Evolutionary conservation across 305 asterid genomes (phyloP).

Genomic region (Fraxinus latifolia): DNA sequence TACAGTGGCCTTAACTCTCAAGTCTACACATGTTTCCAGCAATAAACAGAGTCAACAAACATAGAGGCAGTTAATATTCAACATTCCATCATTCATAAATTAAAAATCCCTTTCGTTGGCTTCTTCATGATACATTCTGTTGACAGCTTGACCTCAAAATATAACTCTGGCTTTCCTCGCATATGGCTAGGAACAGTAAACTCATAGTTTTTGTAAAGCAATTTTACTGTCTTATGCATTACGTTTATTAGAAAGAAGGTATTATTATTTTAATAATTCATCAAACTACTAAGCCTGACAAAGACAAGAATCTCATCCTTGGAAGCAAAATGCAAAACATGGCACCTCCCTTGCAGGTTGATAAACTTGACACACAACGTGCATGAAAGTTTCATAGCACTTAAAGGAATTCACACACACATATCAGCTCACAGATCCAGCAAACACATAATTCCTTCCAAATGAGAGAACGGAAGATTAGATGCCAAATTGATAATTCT

Average conservation of each 20-base stretch:
- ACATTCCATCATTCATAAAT: not conserved
- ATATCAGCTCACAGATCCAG: slow-evolving; percentile 18
- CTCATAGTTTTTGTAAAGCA: slow-evolving; percentile 15
- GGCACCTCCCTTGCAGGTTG: slow-evolving; percentile 16
- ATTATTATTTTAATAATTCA: slow-evolving; percentile 3
- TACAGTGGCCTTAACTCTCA: not conserved
- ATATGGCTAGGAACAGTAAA: not conserved
- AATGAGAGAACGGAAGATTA: slow-evolving; percentile 13
- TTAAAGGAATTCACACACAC: slow-evolving; percentile 1
- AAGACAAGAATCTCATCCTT: slow-evolving; percentile 8
- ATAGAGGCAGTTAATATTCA: slow-evolving; percentile 7
- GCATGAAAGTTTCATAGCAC: slow-evolving; percentile 12
- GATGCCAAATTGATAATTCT: slow-evolving; percentile 14
- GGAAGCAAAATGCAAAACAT: slow-evolving; percentile 12
- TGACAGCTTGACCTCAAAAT: slow-evolving; percentile 3
- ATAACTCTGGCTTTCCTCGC: not conserved
- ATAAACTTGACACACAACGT: not conserved
- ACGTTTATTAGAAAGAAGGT: not conserved
- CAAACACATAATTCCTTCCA: slow-evolving; percentile 1
- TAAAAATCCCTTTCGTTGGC: slow-evolving; percentile 3
- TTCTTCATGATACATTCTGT: slow-evolving; percentile 8
- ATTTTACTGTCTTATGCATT: not conserved
- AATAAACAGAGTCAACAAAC: slow-evolving; percentile 4
- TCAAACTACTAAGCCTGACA: not conserved
- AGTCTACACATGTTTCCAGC: not conserved